Percentiles rank a stretch among this genome's conserved stretches.
phyloP scores from a whole-genome alignment of 2,329 filamentous ascomycete species.

The Xylaria sp. region DNA sequence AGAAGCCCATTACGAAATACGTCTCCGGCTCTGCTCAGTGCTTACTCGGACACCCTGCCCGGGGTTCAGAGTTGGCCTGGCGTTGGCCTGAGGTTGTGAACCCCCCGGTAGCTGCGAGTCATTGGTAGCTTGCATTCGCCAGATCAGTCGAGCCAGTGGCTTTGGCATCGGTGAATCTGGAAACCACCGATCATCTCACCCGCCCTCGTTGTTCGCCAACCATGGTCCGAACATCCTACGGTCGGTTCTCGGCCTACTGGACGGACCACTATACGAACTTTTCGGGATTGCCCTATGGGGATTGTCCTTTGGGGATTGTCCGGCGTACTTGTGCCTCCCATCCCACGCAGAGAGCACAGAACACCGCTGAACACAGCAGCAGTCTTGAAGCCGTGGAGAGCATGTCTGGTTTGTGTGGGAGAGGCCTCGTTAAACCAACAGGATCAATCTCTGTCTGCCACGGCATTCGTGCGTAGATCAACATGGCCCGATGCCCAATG shows the following conservation, averaged over 20 bases:
- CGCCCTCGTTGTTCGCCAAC: constrained; percentile 3
- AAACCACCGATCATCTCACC: constrained; percentile 5
- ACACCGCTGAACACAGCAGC: too few relatives aligned
- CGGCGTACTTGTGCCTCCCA: constrained; percentile 15
- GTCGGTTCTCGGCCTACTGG: neutral
- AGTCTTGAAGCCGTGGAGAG: too few relatives aligned
- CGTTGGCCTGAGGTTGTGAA: neutral
- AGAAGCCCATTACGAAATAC: too few relatives aligned
- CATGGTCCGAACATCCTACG: neutral
- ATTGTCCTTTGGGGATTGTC: constrained; percentile 27
- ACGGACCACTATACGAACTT: constrained; percentile 5
- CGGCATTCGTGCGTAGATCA: neutral
- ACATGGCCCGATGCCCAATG: neutral
- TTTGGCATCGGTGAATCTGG: neutral
- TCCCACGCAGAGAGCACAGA: too few relatives aligned
- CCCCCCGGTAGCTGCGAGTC: neutral
- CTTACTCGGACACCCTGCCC: constrained; percentile 11
- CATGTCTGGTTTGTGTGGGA: neutral
- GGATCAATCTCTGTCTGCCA: neutral
- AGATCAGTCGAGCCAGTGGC: neutral
- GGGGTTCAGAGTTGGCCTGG: neutral
- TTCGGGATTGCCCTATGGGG: constrained; percentile 28
- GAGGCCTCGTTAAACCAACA: neutral
- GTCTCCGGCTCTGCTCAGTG: neutral
- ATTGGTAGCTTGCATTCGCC: neutral